phyloP scores from a whole-genome alignment of 352 stramenopile genomes.

The Saprolegnia diclina region DNA sequence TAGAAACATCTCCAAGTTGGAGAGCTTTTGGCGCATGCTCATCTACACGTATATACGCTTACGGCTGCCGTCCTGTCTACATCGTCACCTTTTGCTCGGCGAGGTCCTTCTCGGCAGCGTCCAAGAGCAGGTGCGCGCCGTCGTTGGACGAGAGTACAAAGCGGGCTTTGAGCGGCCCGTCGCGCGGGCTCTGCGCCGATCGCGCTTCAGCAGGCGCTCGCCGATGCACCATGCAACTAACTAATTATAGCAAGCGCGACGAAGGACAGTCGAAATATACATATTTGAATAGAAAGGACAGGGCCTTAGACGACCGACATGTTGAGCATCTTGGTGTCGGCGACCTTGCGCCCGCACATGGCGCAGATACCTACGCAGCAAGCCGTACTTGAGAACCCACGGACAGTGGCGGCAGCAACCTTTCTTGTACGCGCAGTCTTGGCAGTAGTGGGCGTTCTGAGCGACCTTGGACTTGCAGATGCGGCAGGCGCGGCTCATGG shows the following conservation, averaged over 20 bases:
- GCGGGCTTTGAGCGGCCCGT: neutral
- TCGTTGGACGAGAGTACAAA: conserved; percentile 15
- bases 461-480: conserved; percentile 59
- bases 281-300: neutral
- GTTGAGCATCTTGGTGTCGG: conserved; percentile 62
- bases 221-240: neutral
- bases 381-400: no score
- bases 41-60: no score
- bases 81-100: neutral
- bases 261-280: no score
- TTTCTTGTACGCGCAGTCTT: conserved; percentile 76
- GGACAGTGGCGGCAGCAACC: conserved; percentile 34
- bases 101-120: conserved; percentile 15
- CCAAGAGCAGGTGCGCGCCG: conserved; percentile 5
- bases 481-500: conserved; percentile 46
- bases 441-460: conserved; percentile 61
- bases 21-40: neutral
- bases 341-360: conserved; percentile 60
- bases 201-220: neutral
- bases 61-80: no score
- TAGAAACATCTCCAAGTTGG: neutral
- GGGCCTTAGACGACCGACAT: conserved; percentile 34
- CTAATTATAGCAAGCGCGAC: neutral
- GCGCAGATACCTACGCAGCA: conserved; percentile 43
- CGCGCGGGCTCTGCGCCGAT: neutral